Evolutionary conservation across 805 yeast genomes (phyloP), one percentile per base, ranked within the genome.

Genomic region (Yamadazyma paraphyllophila): DNA sequence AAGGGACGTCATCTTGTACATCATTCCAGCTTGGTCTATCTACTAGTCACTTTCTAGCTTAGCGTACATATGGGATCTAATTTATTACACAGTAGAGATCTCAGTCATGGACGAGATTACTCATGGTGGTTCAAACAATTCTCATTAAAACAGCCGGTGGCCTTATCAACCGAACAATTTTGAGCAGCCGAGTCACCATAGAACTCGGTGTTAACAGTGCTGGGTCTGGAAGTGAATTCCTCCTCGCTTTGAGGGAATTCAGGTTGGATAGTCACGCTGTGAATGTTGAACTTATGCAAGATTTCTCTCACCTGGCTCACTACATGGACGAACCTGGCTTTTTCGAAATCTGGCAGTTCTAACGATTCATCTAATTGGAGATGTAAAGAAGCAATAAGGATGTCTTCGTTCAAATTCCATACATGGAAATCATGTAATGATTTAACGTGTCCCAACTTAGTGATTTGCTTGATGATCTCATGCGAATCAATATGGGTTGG

Each of bases 391-490:
- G 97, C 97, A 60, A 92, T 88, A 53, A 82, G 76, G 45, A 87
- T 77, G 49, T 83, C 85, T 67, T 92, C 99, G 41, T 91, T 88
- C 55, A 92, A 76, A 62, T 90, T 92, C 99, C 99, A 92, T 47
- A 92, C 83, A 65, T 92, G 99, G 74, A 92, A 83, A 66, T 92
- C 99, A 64, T 92, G 99, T 27, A 94, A 83, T 1, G 95, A 86
- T 46, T 79, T 75, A 42, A 92, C 92, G 20, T 91, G 87, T 1
- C 81, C 77, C 14, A 94, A 73, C 13, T 77, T 67, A 31, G 81
- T 65, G 37, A 92, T 84, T 49, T 87, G 88, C 41, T 74, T 70
- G 47, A 83, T 79, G 36, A 94, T 88, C 26, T 76, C 77, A 50
- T 86, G 85, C 14, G 95, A 83, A 55, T 89, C 81, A 44, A 94